phyloP scores from a whole-genome alignment of 768 basidiomycete genomes.

The Thelephora ganbajun region DNA sequence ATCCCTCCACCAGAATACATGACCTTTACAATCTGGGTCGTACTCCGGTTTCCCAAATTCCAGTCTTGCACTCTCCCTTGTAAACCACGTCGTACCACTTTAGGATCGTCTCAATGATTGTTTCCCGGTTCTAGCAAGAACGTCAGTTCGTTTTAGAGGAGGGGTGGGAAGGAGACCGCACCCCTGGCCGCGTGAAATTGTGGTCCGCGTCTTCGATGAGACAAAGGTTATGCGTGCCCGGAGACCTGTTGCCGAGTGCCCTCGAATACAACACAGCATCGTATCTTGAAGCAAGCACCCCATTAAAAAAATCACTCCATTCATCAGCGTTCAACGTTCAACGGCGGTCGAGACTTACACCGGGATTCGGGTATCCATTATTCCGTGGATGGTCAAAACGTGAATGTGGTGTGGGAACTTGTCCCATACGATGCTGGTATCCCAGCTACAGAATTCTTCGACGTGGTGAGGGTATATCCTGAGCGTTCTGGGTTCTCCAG shows the following conservation, averaged over 20 bases:
- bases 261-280: slow-evolving; percentile 61
- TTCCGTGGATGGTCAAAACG: slow-evolving; percentile 71
- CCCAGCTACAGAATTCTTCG: slow-evolving; percentile 46
- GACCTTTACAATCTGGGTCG: slow-evolving; percentile 28
- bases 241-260: slow-evolving; percentile 36
- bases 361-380: slow-evolving; percentile 53
- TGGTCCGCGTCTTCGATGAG: slow-evolving; percentile 68
- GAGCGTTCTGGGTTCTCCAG: slow-evolving; percentile 39
- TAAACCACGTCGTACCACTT: slow-evolving; percentile 48
- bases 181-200: slow-evolving; percentile 49
- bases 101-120: slow-evolving; percentile 52
- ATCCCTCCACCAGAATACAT: no score
- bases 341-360: slow-evolving; percentile 49
- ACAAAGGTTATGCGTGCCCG: slow-evolving; percentile 61
- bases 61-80: slow-evolving; percentile 37
- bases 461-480: slow-evolving; percentile 47
- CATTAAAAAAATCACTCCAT: background rate
- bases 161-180: background rate
- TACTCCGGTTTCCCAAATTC: slow-evolving; percentile 47
- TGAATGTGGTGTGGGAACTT: slow-evolving; percentile 47
- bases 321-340: background rate
- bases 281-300: slow-evolving; percentile 33
- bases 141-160: background rate
- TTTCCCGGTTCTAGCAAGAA: slow-evolving; percentile 35
- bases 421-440: slow-evolving; percentile 55